Percentiles rank a stretch among this genome's conserved stretches.
Conservation (phyloP, 2,329 filamentous ascomycete genomes). For the Microcyclosporella mali region DNA sequence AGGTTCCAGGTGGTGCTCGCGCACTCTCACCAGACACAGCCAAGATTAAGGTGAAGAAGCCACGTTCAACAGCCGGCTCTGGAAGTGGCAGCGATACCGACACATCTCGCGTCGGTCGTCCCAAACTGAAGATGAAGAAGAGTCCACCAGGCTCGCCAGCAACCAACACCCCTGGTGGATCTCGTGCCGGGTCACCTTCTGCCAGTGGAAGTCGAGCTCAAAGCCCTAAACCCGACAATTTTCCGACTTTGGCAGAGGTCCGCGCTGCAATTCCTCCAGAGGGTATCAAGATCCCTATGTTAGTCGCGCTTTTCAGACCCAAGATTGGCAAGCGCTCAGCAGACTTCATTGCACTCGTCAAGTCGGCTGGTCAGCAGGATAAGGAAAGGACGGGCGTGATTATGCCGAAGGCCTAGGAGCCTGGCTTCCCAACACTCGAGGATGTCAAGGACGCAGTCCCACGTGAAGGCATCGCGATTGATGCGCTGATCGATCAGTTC, state of each 20-base stretch:
- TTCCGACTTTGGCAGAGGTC: slow-evolving; percentile 42
- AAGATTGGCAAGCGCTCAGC: slow-evolving; percentile 33
- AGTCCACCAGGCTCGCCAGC: slow-evolving; percentile 41
- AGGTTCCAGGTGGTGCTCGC: slow-evolving; percentile 16
- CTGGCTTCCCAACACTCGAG: neutral
- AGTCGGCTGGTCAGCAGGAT: slow-evolving; percentile 29
- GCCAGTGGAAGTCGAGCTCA: slow-evolving; percentile 18
- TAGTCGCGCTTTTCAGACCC: slow-evolving; percentile 39
- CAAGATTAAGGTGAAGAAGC: slow-evolving; percentile 5
- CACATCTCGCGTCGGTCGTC: slow-evolving; percentile 56
- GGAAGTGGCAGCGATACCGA: slow-evolving; percentile 67
- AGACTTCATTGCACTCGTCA: slow-evolving; percentile 42
- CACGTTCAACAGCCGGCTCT: slow-evolving; percentile 30
- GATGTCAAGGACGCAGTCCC: no score
- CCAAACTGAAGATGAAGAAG: slow-evolving; percentile 50
- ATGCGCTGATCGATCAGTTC: no score
- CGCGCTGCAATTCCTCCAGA: slow-evolving; percentile 39
- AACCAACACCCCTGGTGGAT: slow-evolving; percentile 29
- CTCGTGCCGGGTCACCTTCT: slow-evolving; percentile 31
- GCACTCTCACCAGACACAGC: slow-evolving; percentile 20
- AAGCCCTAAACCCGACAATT: slow-evolving; percentile 11
- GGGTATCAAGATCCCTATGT: slow-evolving; percentile 38
- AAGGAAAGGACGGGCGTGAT: slow-evolving; percentile 22
- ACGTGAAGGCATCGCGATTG: no score
- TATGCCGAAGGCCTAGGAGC: slow-evolving; percentile 15